These are phyloP conservation scores for Russula olivacea DNA, from an alignment of 768 basidiomycete species.

Conservation along the genomic window DNA sequence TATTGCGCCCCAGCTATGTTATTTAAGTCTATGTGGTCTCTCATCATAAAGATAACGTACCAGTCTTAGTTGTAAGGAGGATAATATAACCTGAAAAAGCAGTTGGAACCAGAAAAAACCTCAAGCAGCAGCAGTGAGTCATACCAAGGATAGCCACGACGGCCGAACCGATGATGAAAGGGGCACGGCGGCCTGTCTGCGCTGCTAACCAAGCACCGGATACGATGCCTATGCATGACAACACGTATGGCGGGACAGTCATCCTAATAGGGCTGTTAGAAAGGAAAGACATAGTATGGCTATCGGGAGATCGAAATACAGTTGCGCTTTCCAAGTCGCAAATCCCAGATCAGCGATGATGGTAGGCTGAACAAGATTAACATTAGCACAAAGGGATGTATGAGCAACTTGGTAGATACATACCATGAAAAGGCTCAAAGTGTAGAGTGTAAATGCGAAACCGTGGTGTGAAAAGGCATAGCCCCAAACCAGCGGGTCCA, in stretches of 20 bases:
- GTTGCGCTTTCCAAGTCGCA: slow-evolving; percentile 53
- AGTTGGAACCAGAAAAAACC: not conserved
- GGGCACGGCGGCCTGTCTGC: slow-evolving; percentile 40
- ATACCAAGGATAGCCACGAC: slow-evolving; percentile 47
- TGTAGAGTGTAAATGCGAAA: slow-evolving; percentile 53
- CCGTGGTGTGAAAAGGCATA: slow-evolving; percentile 59
- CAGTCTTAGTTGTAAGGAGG: slow-evolving; percentile 42
- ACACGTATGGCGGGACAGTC: slow-evolving; percentile 53
- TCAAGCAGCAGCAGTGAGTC: slow-evolving; percentile 3
- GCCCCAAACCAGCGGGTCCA: slow-evolving; percentile 53
- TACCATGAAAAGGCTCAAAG: slow-evolving; percentile 54
- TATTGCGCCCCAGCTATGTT: slow-evolving; percentile 47
- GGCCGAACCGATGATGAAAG: slow-evolving; percentile 48
- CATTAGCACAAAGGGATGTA: not conserved
- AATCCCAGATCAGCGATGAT: slow-evolving; percentile 56
- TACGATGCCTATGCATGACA: slow-evolving; percentile 48
- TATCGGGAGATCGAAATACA: slow-evolving; percentile 34
- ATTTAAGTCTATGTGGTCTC: not conserved
- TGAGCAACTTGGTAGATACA: slow-evolving; percentile 10
- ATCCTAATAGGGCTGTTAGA: slow-evolving; percentile 33
- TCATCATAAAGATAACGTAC: slow-evolving; percentile 31
- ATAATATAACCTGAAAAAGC: slow-evolving; percentile 47
- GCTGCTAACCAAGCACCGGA: slow-evolving; percentile 48
- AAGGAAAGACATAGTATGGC: not conserved
- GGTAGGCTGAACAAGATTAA: slow-evolving; percentile 39